phyloP scores from a whole-genome alignment of 2,329 filamentous ascomycete species.

The Hymenoscyphus fraxineus region DNA sequence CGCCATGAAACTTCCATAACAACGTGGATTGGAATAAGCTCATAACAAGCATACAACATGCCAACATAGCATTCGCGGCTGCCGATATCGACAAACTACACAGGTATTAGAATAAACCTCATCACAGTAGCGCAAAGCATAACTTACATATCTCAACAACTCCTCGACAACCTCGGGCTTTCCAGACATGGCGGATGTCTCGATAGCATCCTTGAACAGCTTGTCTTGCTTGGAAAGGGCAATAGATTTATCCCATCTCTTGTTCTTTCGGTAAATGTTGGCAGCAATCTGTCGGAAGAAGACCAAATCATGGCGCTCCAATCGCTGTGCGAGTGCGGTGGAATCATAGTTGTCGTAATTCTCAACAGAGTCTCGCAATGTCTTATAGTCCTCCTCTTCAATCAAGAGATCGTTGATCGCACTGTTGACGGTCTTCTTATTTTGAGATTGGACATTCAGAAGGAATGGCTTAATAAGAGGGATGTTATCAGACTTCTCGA shows the following conservation, averaged over 20 bases:
- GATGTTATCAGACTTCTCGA: constrained; percentile 96
- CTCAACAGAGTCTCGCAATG: constrained; percentile 91
- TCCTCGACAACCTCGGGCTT: constrained; percentile 95
- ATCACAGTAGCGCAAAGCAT: constrained; percentile 7
- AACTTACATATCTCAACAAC: constrained; percentile 90
- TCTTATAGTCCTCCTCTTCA: constrained; percentile 99
- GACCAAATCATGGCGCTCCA: constrained; percentile 96
- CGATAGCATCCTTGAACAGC: constrained; percentile 98
- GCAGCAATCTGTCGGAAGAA: constrained; percentile 99
- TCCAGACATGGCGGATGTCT: constrained; percentile 87
- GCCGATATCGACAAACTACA: constrained; percentile 95
- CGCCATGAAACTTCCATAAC: constrained; percentile 98
- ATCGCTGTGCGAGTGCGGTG: constrained; percentile 81
- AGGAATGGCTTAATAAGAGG: constrained; percentile 98
- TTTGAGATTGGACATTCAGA: constrained; percentile 91
- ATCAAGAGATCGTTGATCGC: constrained; percentile 97
- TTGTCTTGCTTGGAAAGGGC: constrained; percentile 97
- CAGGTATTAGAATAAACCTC: constrained; percentile 30
- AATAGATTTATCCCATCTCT: constrained; percentile 99
- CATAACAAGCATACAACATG: constrained; percentile 98
- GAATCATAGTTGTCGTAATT: constrained; percentile 99
- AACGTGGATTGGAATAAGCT: constrained; percentile 87
- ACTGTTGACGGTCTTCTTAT: constrained; percentile 97
- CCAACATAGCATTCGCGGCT: constrained; percentile 99
- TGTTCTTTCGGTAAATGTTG: constrained; percentile 99